Evolutionary conservation across 2,329 filamentous ascomycete species (phyloP), one percentile per base, ranked within the genome.

Genomic region (Colletotrichum coccodes): DNA sequence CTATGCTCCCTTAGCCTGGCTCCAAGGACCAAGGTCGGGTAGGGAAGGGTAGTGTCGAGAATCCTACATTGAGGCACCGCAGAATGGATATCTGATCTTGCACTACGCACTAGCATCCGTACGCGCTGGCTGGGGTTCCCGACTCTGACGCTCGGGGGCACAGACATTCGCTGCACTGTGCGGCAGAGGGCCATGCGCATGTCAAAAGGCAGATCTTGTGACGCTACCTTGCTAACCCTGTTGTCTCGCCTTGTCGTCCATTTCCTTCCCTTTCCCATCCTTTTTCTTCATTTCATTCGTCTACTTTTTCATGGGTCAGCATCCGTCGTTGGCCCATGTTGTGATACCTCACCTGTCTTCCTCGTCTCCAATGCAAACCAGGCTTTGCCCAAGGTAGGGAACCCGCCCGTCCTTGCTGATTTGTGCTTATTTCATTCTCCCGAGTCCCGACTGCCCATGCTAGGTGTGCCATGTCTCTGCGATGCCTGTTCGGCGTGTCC

Each of bases 151-250:
- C 61, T 58, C 47, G 47, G 53, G 36, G 9, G 67, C 67, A 70
- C 63, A 70, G 67, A 67, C 67, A 14, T 67, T 36, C 46, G 52
- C 63, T 70, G 67, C 64, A 68, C 67, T 70, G 67, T 70, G 67
- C 66, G 62, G 66, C 53, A 67, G 67, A 70, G 63, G 64, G 57
- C 63, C 57, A 68, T 63, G 67, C 67, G 67, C 57, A 68, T 69
- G 66, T 69, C 66, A 69, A 65, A 66, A 23, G 58, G 63, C 44
- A 62, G 67, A 70, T 70, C 67, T 70, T 70, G 57, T 47, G 68
- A 70, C 67, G 63, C 67, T 70, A 70, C 64, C 18, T 60, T 59
- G 61, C 54, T 36, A 56, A 60, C 66, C 66, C 56, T 60, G 61
- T 47, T n/a, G 46, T 18, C 57, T 40, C 23, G 58, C 32, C 42